Evolutionary conservation across 768 basidiomycete genomes (phyloP).

Genomic region (Coprinopsis marcescibilis): DNA sequence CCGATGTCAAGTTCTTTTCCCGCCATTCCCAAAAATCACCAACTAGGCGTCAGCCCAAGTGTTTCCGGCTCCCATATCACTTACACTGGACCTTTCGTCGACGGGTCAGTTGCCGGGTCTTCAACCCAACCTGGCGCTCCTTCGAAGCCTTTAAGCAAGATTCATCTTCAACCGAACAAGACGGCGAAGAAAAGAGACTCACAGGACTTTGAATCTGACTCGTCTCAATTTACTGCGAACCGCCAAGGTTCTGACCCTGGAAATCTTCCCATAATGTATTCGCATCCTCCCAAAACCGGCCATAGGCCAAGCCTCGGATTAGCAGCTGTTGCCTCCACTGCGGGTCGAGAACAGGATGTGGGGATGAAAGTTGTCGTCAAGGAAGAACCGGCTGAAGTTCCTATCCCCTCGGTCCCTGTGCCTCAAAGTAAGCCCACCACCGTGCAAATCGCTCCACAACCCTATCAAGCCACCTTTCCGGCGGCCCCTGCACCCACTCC

Average conservation of each 20-base stretch:
- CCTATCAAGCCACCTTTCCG: neutral
- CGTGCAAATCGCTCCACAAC: no score
- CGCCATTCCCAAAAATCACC: no score
- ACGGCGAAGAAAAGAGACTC: neutral
- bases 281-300: neutral
- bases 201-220: slow-evolving; percentile 1
- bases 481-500: neutral
- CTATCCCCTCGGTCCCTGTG: neutral
- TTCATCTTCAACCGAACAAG: neutral
- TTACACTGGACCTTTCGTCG: no score
- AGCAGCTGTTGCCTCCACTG: neutral
- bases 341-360: neutral
- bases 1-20: no score
- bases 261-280: slow-evolving; percentile 17
- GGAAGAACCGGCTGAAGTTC: neutral
- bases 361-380: neutral
- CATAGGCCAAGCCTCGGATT: no score
- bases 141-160: neutral
- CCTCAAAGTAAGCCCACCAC: no score
- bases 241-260: slow-evolving; percentile 22
- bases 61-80: no score
- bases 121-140: no score
- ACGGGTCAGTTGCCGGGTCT: no score
- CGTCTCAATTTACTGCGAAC: slow-evolving; percentile 13
- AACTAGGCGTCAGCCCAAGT: no score